These are phyloP conservation scores for Paraglomus occultum DNA, from an alignment of 192 early-diverging fungal genomes.

Conservation along the genomic window DNA sequence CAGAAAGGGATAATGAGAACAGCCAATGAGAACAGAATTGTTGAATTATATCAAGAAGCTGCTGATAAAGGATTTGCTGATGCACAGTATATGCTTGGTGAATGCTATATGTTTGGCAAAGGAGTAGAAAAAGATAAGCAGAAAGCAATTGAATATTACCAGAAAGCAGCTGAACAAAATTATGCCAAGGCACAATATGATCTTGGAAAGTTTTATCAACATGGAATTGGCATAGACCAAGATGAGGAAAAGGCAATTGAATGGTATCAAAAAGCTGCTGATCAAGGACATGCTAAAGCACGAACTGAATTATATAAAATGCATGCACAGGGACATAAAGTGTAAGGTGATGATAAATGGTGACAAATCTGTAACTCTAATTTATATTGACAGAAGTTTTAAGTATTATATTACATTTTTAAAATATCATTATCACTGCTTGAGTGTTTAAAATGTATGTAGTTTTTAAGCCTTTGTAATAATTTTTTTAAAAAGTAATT, in stretches of 20 bases:
- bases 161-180: constrained; percentile 48
- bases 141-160: constrained; percentile 15
- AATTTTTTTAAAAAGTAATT: too few species aligned
- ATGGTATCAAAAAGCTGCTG: constrained; percentile 64
- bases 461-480: too few species aligned
- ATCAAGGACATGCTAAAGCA: constrained; percentile 55
- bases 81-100: constrained; percentile 56
- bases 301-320: constrained; percentile 61
- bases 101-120: constrained; percentile 45
- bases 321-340: too few species aligned
- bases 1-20: constrained; percentile 68
- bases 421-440: too few species aligned
- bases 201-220: constrained; percentile 70
- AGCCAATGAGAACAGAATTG: constrained; percentile 60
- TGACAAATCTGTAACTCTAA: too few species aligned
- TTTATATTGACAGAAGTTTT: too few species aligned
- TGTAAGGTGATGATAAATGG: too few species aligned
- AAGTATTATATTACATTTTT: too few species aligned
- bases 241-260: constrained; percentile 51
- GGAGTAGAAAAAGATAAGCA: constrained; percentile 11
- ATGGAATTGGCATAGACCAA: constrained; percentile 54
- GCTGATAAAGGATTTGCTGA: constrained; percentile 54
- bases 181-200: constrained; percentile 67
- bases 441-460: too few species aligned
- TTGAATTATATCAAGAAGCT: constrained; percentile 58